Base-by-base conservation (phyloP, 2,329 filamentous ascomycete genomes). In the Cladophialophora yegresii region DNA sequence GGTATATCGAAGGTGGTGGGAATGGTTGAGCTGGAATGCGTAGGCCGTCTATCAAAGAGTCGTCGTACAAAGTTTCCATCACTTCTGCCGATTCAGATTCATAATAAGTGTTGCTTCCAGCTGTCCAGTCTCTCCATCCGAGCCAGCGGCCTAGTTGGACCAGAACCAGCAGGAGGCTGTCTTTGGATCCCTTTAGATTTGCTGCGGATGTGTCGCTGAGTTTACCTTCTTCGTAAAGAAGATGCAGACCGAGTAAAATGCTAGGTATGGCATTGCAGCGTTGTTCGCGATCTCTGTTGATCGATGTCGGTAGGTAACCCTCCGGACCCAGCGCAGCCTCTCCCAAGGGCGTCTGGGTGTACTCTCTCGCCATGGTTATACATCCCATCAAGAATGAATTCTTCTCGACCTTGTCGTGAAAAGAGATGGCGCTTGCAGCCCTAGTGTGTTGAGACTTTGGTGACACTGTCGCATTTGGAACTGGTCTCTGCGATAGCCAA, bases 161-260 rank as follows among this genome's bases (percentile, higher is more conserved):
- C 50, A 98, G 79, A 1, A 97, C 76, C 16, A 90, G 87, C n/a
- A 86, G 85, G 23, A 98, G 77, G 49, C 83, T 80, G 13, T 80
- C 77, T 23, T 77, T 71, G 49, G 81, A 77, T 22, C 75, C 76
- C 54, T 73, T 76, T 10, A 80, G 77, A 54, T 54, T 62, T n/a
- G 77, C 74, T 67, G 84, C 81, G n/a, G 78, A 77, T 51, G 81
- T 80, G 3, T 88, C 84, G 66, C 91, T 86, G 1, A 99, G 83
- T 73, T 96, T 98, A 67, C 90, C 84, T 74, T 99, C 95, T 75
- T 99, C 93, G 0, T 90, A 84, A n/a, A 96, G 80, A 2, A 98
- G 81, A 77, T 99, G 95, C 12, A 99, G 80, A 0, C 86, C 89
- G 45, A 88, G 80, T 68, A 96, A 80, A 43, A 93, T 84, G 58